Evolutionary conservation across 192 early-diverging fungal genomes (phyloP), one percentile per base, ranked within the genome.

Genomic region (Backusella psychrophila): DNA sequence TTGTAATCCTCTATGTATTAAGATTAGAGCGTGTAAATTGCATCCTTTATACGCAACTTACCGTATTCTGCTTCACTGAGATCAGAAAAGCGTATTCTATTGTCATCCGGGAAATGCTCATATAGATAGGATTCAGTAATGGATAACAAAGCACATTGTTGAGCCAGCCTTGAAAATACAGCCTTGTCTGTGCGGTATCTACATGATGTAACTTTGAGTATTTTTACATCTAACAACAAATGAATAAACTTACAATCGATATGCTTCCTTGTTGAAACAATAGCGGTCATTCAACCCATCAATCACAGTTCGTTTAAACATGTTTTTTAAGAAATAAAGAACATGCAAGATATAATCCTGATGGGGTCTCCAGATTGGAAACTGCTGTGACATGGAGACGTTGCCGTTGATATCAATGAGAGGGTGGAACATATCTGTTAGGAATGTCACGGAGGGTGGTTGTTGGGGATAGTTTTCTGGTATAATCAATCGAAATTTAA

Each of bases 311-410:
- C 94, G 91, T 70, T 94, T 94, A 81, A 96, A 97, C 8, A 89
- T 83, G 53, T 95, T 94, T 79, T 96, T 96, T 19, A 96, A 75
- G 77, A 94, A 97, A 75, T 96, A 92, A 75, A 97, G 86, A 3
- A 96, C 83, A 78, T 97, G 94, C 70, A 89, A 90, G 17, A 97
- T 89, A 77, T 90, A 93, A 80, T 96, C 93, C 75, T 89, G 91
- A 73, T 94, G 86, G 12, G 95, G 90, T 78, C 91, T 82, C 94
- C 94, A 96, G 70, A 87, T 83, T 2, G 94, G 91, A 72, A 96
- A 96, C 77, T 93, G 92, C 71, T 93, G 91, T 42, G 90, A 85
- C 6, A 96, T 78, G 1, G 87, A 89, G 71, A 97, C 89, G 26
- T 85, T 76, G 8, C 92, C 92, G 66, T 85, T 82, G 14, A 89